Evolutionary conservation across 495 filamentous ascomycete genomes (phyloP).

Genomic region (Tuber melanosporum): DNA sequence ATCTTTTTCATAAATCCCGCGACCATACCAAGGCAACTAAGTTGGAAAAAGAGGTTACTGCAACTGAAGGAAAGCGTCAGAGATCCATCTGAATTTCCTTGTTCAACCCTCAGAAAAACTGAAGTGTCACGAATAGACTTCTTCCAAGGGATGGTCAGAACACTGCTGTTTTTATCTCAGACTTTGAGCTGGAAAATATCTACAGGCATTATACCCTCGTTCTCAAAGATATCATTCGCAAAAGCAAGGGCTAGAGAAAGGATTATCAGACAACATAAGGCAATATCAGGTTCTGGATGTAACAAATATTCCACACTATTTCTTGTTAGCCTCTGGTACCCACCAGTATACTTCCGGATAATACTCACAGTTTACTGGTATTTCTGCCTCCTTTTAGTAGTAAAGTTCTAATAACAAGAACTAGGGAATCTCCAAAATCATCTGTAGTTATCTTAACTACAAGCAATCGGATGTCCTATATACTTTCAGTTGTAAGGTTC

Average conservation of each 20-base stretch:
- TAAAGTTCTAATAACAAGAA: background rate
- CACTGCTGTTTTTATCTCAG: background rate
- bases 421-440: background rate
- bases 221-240: background rate
- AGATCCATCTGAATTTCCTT: background rate
- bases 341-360: background rate
- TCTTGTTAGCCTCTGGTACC: no score
- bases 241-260: background rate
- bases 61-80: background rate
- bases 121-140: background rate
- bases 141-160: background rate
- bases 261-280: background rate
- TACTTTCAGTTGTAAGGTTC: background rate
- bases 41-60: background rate
- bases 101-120: background rate
- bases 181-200: constrained; percentile 1
- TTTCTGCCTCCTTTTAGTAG: background rate
- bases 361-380: background rate
- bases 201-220: background rate
- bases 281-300: background rate
- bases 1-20: background rate
- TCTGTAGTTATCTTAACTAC: background rate
- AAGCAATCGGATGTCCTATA: background rate
- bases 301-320: background rate
- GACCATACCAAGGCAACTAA: background rate